Base-by-base conservation (phyloP, 1,139 yeast genomes). In the Yamadazyma jaroonii region DNA sequence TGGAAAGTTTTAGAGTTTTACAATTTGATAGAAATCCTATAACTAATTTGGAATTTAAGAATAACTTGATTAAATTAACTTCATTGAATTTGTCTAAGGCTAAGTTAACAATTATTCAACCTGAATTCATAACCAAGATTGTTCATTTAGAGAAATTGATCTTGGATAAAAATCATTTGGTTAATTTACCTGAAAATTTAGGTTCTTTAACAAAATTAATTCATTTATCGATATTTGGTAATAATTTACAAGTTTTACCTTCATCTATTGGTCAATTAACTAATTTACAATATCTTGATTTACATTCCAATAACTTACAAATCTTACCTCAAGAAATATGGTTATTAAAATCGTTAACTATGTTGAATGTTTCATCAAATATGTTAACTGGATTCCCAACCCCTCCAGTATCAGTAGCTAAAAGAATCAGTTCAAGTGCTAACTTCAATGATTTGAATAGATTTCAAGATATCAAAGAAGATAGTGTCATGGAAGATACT, bases 231-330 rank as follows among this genome's bases (percentile, higher is more conserved):
- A 71, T 84, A 5, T 82, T 77, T 40, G 80, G 82, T 36, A 94
- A 94, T 54, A 85, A 86, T 50, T 62, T 92, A 40, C 84, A 84
- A 43, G 59, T 72, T 1, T 55, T 94, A n/a, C 97, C 98, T 0
- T 56, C 69, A 3, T 75, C 79, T 12, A 75, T 92, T 29, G 83
- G 88, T 1, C 56, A 72, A 11, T 68, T 92, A 40, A 62, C 67
- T 3, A 74, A 77, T 24, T 68, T 92, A 44, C 83, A 78, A 48
- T 71, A 75, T 40, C 67, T 94, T 45, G 97, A 94, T 58, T 63
- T 89, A 35, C 97, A 92, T 59, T 77, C 87, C 35, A 94, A 94
- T 59, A 90, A 89, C 54, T 69, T 94, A 48, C 84, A 86, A 48
- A 53, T 66, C 4, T 62, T 94, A 26, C 90, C 94, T 0, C 74